Evolutionary conservation across 106 monocot species (phyloP), one percentile per base, ranked within the genome.

Genomic region (Dioscorea zingiberensis): DNA sequence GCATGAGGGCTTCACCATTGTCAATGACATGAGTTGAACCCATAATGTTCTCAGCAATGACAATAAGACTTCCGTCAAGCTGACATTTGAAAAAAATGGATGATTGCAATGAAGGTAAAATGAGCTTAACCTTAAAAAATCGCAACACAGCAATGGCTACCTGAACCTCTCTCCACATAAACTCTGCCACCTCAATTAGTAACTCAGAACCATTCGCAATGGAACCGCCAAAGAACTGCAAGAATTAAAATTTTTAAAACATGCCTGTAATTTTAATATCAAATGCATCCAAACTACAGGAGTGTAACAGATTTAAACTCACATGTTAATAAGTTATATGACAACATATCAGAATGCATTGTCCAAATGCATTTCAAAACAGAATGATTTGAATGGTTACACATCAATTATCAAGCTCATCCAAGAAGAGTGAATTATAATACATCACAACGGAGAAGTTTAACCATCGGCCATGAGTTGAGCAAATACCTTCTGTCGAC

Each of bases 181-280:
- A 91, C 53, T 91, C 95, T 55, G 95, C 91, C 47, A 97, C 85
- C 72, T 97, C 95, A 62, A 97, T 44, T 76, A 91, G 91, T 73
- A 97, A 72, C 64, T 97, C 95, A 48, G 95, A 97, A 60, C 88
- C 95, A 70, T 83, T 65, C 38, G 76, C 72, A 75, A 97, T 86
- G 29, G 79, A 83, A 15, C 95, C 95, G 49, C 91, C 91, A 71
- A 59, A 47, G 68, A 97, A 97, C 95, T 97, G 76, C 56, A 76
- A 12, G 29, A 44, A 58, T 54, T 69, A 47, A 51, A 17, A 68
- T 54, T 21, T 71, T 27, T 30, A 54, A 44, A 51, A 51, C 15
- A 49, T 45, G 22, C 30, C 11, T 25, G 47, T 14, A 6, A 0
- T 6, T 10, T 6, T n/a, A n/a, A n/a, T n/a, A n/a, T n/a, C n/a